Base-by-base conservation (phyloP, 116 monocot species). In the Posidonia oceanica region DNA sequence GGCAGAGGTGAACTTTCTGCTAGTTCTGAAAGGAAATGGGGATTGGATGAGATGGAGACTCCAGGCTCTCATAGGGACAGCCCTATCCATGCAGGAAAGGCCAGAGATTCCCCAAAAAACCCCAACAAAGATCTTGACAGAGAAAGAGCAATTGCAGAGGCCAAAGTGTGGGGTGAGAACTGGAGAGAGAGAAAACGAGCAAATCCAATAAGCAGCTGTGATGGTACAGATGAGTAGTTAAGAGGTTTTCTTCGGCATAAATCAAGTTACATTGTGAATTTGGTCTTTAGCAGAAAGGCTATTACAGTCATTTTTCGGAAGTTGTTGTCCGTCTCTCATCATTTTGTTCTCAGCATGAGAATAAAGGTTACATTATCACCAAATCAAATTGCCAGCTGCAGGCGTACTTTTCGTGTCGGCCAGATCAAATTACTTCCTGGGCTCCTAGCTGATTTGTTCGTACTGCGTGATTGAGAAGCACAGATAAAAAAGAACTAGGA, bases 161-260 rank as follows among this genome's bases (percentile, higher is more conserved):
- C 89, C 17, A 89, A 81, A 67, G 63, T 84, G 3, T 93, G 90
- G 94, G 87, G 94, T 39, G 86, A 84, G 77, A 93, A 86, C 58
- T 88, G 80, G 77, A 88, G 93, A 75, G 93, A 93, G 69, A 78
- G 86, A 42, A 82, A 76, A 69, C 71, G 69, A 54, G 18, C 64
- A 48, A 76, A 73, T 44, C 61, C 54, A 44, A 58, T 64, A 8
- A 68, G 65, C 16, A 68, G 78, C 71, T 76, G 74, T 52, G 87
- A 83, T 76, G 61, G 76, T 68, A 66, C 76, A 66, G 56, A 81
- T 62, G 80, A 80, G 63, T 71, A 71, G 79, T 14, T 5, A 20
- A 14, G 4, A 8, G 52, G 13, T 51, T 21, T 67, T 67, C 52
- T 67, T 67, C n/a, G 44, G 48, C 67, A 51, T 4, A 14, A 20